phyloP scores from a whole-genome alignment of 805 yeast species.

The Jamesozyma hellenica region DNA sequence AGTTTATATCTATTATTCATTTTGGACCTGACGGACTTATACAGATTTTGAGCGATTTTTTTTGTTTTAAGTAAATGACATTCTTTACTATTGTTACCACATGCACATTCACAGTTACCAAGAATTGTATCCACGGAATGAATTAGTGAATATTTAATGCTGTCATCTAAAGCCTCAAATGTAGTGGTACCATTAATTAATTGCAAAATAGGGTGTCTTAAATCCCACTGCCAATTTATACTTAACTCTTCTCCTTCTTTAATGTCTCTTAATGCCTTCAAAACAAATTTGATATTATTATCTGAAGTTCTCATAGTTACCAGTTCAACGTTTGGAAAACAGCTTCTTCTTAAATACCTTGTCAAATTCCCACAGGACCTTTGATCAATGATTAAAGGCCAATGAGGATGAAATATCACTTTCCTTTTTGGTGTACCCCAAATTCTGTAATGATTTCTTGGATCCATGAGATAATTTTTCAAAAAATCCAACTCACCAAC shows the following conservation, averaged over 20 bases:
- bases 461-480: slow-evolving; percentile 50
- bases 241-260: slow-evolving; percentile 61
- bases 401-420: slow-evolving; percentile 43
- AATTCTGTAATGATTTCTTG: slow-evolving; percentile 63
- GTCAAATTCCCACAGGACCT: slow-evolving; percentile 76
- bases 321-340: slow-evolving; percentile 66
- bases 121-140: slow-evolving; percentile 54
- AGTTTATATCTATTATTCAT: slow-evolving; percentile 30
- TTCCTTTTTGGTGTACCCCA: slow-evolving; percentile 63
- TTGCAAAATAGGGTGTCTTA: slow-evolving; percentile 56
- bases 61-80: slow-evolving; percentile 53
- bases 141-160: slow-evolving; percentile 44
- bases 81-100: slow-evolving; percentile 37
- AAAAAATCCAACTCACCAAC: slow-evolving; percentile 65
- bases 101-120: slow-evolving; percentile 52
- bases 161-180: slow-evolving; percentile 48
- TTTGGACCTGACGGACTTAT: slow-evolving; percentile 43
- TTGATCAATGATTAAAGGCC: slow-evolving; percentile 66
- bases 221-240: slow-evolving; percentile 84
- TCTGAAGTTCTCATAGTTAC: slow-evolving; percentile 34
- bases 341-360: slow-evolving; percentile 65
- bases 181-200: slow-evolving; percentile 35
- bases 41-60: slow-evolving; percentile 49
- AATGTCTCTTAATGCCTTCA: slow-evolving; percentile 48
- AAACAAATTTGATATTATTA: slow-evolving; percentile 39